Percentiles rank a stretch among this genome's conserved stretches.
Conservation (phyloP, 371 early-diverging fungal genomes). For the Syncephalastrum contaminatum region DNA sequence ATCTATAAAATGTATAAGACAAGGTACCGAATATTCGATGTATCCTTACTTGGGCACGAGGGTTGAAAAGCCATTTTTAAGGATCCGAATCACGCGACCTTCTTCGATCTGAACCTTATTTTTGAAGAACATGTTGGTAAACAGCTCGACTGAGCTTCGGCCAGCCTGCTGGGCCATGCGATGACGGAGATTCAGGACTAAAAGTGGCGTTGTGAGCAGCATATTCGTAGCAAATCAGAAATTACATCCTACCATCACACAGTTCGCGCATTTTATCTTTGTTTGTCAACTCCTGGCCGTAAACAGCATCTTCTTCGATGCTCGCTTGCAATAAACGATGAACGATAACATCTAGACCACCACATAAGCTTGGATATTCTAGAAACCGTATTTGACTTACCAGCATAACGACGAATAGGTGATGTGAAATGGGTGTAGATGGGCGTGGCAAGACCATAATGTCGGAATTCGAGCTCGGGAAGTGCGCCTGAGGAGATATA, state of each 20-base stretch:
- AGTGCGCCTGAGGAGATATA: slow-evolving; percentile 87
- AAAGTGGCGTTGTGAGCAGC: background rate
- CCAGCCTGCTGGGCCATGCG: slow-evolving; percentile 95
- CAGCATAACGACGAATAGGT: slow-evolving; percentile 94
- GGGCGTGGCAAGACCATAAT: slow-evolving; percentile 84
- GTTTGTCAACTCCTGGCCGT: slow-evolving; percentile 77
- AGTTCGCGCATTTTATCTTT: slow-evolving; percentile 77
- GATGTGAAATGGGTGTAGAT: slow-evolving; percentile 96
- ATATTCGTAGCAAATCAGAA: background rate
- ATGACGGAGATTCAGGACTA: slow-evolving; percentile 91
- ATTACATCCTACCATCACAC: slow-evolving; percentile 64
- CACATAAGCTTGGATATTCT: background rate
- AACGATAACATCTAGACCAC: slow-evolving; percentile 83
- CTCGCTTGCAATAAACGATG: slow-evolving; percentile 87
- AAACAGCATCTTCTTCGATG: slow-evolving; percentile 61
- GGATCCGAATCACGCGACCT: slow-evolving; percentile 87
- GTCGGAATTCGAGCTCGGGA: slow-evolving; percentile 75
- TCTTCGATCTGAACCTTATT: slow-evolving; percentile 80
- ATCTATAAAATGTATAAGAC: slow-evolving; percentile 29
- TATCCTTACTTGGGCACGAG: slow-evolving; percentile 75
- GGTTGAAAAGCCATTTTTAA: slow-evolving; percentile 93
- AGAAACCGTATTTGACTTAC: slow-evolving; percentile 30
- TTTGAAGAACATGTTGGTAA: slow-evolving; percentile 92
- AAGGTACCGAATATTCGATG: slow-evolving; percentile 3
- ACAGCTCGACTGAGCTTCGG: slow-evolving; percentile 92